Evolutionary conservation across 2,329 filamentous ascomycete genomes (phyloP), one percentile per base, ranked within the genome.

Genomic region (Neofusicoccum umdonicola): DNA sequence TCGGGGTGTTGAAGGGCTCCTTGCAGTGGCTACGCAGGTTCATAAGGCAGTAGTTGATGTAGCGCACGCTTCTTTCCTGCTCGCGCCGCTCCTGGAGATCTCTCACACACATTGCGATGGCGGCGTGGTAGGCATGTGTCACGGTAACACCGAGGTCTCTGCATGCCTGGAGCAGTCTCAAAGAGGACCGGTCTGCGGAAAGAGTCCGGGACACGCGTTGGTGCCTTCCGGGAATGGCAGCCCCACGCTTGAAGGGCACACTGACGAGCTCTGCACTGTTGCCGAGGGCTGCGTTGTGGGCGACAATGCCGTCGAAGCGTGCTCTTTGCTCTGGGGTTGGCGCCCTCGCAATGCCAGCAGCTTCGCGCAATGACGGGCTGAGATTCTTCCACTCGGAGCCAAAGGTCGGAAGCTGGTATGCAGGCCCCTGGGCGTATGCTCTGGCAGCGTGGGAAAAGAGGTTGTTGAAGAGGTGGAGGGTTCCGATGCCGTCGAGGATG

Each of bases 401-500:
- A 1, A 74, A 65, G 0, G 19, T 3, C 0, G 71, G 72, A 0
- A 65, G 8, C 0, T 63, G 11, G 15, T 62, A 72, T 1, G 37
- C 19, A 62, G 0, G 66, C 67, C 4, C 69, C 35, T 42, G 37
- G 15, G 0, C 34, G 17, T 72, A 72, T 0, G 73, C 71, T 3
- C 71, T 52, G 0, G 72, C 65, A 0, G 72, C 70, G 41, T 71
- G 68, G 3, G 37, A 12, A 6, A 75, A 56, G 2, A 76, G 67
- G n/a, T 72, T 75, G 60, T 78, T 70, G 31, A 79, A 66, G 2
- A 79, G 67, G 2, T 71, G 70, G 3, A 80, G 70, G 1, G 76
- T 76, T 5, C 78, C 78, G 2, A 80, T 74, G 0, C 78, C 78
- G 37, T 80, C 78, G 5, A 80, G 74, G n/a, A 79, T 73, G 11